These are phyloP conservation scores for Tephrocybe sp. DNA, from an alignment of 768 basidiomycete species.

Conservation along the genomic window DNA sequence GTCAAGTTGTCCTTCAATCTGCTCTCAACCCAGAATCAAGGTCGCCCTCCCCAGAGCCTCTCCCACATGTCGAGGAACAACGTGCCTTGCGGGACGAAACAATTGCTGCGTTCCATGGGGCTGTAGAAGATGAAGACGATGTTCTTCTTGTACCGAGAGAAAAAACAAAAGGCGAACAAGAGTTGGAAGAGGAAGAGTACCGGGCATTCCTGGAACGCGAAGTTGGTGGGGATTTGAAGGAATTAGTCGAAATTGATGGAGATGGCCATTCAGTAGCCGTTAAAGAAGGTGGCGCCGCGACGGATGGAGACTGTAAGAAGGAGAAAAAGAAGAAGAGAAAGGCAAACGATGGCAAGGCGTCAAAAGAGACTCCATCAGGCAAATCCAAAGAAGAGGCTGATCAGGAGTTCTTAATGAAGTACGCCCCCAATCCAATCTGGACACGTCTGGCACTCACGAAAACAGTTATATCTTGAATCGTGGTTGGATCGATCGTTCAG, in stretches of 20 bases:
- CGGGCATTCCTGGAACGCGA: constrained; percentile 76
- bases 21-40: constrained; percentile 53
- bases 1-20: constrained; percentile 69
- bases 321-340: constrained; percentile 49
- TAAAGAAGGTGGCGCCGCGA: constrained; percentile 22
- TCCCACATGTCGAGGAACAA: constrained; percentile 75
- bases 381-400: constrained; percentile 63
- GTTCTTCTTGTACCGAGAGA: constrained; percentile 71
- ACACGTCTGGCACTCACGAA: constrained; percentile 1
- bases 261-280: constrained; percentile 3
- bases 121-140: constrained; percentile 35
- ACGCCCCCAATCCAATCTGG: constrained; percentile 26
- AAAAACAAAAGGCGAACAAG: constrained; percentile 75
- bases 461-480: constrained; percentile 93
- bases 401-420: constrained; percentile 92
- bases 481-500: constrained; percentile 89
- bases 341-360: constrained; percentile 32
- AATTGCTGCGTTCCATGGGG: constrained; percentile 75
- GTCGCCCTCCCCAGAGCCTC: constrained; percentile 57
- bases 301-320: constrained; percentile 33
- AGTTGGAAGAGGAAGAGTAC: constrained; percentile 85
- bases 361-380: constrained; percentile 24
- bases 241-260: constrained; percentile 60
- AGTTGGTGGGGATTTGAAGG: constrained; percentile 73
- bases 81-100: constrained; percentile 74